Percentiles rank a stretch among this genome's conserved stretches.
Conservation (phyloP, 345 rosid species). For the Ricinus communis region DNA sequence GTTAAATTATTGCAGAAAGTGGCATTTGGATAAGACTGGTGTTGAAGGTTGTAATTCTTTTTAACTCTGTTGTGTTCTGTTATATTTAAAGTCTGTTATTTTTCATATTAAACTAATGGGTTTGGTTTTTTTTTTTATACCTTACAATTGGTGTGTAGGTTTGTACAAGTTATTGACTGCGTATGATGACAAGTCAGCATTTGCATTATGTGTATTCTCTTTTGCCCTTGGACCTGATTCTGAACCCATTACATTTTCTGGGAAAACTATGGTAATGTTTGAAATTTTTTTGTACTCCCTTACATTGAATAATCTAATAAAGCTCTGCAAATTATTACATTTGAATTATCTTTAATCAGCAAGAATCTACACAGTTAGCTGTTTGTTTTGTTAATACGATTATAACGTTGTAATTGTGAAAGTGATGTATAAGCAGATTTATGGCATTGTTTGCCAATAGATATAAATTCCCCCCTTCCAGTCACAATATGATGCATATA, state of each 20-base stretch:
- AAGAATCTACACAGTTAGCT: too few species aligned
- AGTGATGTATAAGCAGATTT: too few species aligned
- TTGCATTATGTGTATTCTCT: slow-evolving; percentile 84
- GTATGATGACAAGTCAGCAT: slow-evolving; percentile 92
- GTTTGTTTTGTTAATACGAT: too few species aligned
- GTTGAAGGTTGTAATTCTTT: slow-evolving; percentile 64
- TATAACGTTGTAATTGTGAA: too few species aligned
- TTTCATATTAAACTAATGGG: slow-evolving; percentile 39
- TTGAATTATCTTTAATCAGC: too few species aligned
- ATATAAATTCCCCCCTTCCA: too few species aligned
- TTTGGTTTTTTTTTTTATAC: background rate
- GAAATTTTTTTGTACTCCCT: background rate
- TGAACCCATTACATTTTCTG: slow-evolving; percentile 72
- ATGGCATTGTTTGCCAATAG: too few species aligned
- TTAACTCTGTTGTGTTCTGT: background rate
- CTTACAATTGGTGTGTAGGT: too few species aligned
- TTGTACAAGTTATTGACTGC: slow-evolving; percentile 79
- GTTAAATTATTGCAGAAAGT: slow-evolving; percentile 61
- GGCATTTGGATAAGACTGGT: slow-evolving; percentile 92
- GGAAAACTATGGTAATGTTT: slow-evolving; percentile 65
- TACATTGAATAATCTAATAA: background rate
- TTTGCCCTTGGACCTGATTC: slow-evolving; percentile 71
- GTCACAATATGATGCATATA: too few species aligned
- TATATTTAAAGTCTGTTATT: background rate
- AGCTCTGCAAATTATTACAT: too few species aligned